A percentile compares a stretch with the other conserved stretches of the same genome.
These are phyloP conservation scores for Schwanniomyces pseudopolymorphus DNA, from an alignment of 805 yeast species.

Conservation along the genomic window DNA sequence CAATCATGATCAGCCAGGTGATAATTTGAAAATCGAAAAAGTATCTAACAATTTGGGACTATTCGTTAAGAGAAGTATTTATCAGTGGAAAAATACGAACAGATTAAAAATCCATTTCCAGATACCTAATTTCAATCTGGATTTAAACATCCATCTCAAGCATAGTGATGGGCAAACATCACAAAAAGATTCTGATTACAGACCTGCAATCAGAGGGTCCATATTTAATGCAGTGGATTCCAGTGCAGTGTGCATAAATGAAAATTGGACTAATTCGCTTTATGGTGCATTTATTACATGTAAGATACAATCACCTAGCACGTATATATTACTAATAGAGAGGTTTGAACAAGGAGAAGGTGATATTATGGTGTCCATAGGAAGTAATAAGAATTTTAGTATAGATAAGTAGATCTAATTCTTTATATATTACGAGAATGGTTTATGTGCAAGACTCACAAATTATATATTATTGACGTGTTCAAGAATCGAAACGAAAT, in stretches of 20 bases:
- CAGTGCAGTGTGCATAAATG: slow-evolving; percentile 32
- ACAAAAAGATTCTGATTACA: slow-evolving; percentile 26
- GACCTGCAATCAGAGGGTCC: slow-evolving; percentile 49
- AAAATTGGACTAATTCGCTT: slow-evolving; percentile 39
- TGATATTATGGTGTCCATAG: slow-evolving; percentile 35
- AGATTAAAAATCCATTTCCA: slow-evolving; percentile 34
- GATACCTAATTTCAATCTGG: slow-evolving; percentile 16
- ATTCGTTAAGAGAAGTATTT: slow-evolving; percentile 21
- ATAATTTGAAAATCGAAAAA: slow-evolving; percentile 9
- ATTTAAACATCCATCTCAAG: slow-evolving; percentile 24
- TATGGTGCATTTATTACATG: slow-evolving; percentile 46
- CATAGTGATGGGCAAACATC: slow-evolving; percentile 12
- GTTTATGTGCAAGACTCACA: background rate
- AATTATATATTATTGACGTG: slow-evolving; percentile 1
- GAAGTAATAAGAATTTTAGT: slow-evolving; percentile 19
- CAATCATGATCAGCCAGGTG: slow-evolving; percentile 17
- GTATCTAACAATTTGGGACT: slow-evolving; percentile 34
- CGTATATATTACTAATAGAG: slow-evolving; percentile 45
- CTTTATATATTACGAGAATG: background rate
- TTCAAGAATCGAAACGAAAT: background rate
- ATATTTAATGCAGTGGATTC: slow-evolving; percentile 30
- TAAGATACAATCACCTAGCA: slow-evolving; percentile 20
- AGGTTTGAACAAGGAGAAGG: slow-evolving; percentile 50
- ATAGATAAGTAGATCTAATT: background rate
- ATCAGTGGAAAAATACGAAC: slow-evolving; percentile 42